phyloP scores from a whole-genome alignment of 768 basidiomycete genomes.

The Tylopilus intermedius region DNA sequence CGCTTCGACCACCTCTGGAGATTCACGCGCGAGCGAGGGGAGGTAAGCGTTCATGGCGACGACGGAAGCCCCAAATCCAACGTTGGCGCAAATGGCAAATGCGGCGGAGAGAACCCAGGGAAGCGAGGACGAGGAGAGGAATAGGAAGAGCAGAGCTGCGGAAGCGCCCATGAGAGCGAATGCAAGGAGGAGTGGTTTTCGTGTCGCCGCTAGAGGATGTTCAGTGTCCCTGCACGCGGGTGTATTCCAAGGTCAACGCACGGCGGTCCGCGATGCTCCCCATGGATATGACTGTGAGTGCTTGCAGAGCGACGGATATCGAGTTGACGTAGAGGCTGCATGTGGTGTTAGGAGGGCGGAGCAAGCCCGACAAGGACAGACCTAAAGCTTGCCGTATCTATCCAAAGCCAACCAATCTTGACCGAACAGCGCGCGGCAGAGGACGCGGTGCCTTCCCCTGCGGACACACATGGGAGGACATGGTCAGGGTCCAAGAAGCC shows the following conservation, averaged over 20 bases:
- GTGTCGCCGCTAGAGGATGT: slow-evolving; percentile 49
- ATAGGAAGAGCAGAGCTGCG: slow-evolving; percentile 64
- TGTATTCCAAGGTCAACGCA: slow-evolving; percentile 35
- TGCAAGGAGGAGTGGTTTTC: slow-evolving; percentile 70
- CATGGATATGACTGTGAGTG: slow-evolving; percentile 92
- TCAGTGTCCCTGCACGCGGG: neutral
- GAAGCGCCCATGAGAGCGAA: slow-evolving; percentile 73
- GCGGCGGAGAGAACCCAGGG: slow-evolving; percentile 67
- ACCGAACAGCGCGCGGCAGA: slow-evolving; percentile 61
- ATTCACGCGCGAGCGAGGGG: slow-evolving; percentile 62
- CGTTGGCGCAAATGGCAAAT: slow-evolving; percentile 74
- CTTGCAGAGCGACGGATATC: slow-evolving; percentile 82
- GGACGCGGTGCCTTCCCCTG: slow-evolving; percentile 5
- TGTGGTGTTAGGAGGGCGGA: neutral
- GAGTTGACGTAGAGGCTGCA: slow-evolving; percentile 83
- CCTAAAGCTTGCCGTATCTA: slow-evolving; percentile 93
- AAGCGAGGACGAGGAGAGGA: slow-evolving; percentile 65
- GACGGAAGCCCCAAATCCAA: slow-evolving; percentile 78
- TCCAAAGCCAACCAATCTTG: slow-evolving; percentile 76
- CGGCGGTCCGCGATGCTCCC: slow-evolving; percentile 88
- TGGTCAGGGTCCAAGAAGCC: slow-evolving; percentile 72
- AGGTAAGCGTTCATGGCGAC: slow-evolving; percentile 93
- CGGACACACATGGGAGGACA: slow-evolving; percentile 48
- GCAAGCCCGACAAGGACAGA: slow-evolving; percentile 20
- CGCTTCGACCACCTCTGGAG: slow-evolving; percentile 51